Conservation (phyloP, 805 yeast species). For the Candida taoyuanica region DNA sequence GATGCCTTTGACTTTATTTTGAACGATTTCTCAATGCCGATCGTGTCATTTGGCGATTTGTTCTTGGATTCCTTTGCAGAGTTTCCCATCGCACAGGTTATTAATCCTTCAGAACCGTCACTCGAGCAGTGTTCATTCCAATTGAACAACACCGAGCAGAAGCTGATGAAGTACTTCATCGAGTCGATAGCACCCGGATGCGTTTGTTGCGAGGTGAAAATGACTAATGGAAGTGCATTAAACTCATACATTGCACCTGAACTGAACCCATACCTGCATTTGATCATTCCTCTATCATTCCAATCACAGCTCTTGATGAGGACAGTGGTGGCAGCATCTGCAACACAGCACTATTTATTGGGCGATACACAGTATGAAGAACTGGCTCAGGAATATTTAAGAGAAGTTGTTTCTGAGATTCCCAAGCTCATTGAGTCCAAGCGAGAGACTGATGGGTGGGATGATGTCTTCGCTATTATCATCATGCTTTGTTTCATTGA, state of each 20-base stretch:
- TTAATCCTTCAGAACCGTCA: slow-evolving; percentile 15
- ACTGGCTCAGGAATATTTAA: slow-evolving; percentile 27
- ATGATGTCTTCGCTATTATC: slow-evolving; percentile 36
- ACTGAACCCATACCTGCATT: slow-evolving; percentile 34
- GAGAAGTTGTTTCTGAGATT: slow-evolving; percentile 28
- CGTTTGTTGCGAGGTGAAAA: slow-evolving; percentile 33
- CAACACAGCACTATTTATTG: slow-evolving; percentile 31
- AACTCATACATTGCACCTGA: slow-evolving; percentile 25
- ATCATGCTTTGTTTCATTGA: slow-evolving; percentile 38
- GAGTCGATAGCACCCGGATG: slow-evolving; percentile 35
- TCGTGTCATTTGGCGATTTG: slow-evolving; percentile 18
- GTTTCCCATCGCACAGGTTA: slow-evolving; percentile 16
- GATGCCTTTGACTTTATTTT: slow-evolving; percentile 20
- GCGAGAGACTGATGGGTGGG: slow-evolving; percentile 31
- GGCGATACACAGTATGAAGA: slow-evolving; percentile 28
- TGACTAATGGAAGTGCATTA: slow-evolving; percentile 10
- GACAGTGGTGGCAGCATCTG: slow-evolving; percentile 34
- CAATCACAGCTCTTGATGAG: slow-evolving; percentile 32
- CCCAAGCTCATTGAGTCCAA: slow-evolving; percentile 30
- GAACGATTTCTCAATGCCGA: slow-evolving; percentile 9
- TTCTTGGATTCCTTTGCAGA: slow-evolving; percentile 22
- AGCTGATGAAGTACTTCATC: slow-evolving; percentile 31
- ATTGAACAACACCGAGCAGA: slow-evolving; percentile 14
- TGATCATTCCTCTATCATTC: slow-evolving; percentile 35
- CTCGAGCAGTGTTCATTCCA: slow-evolving; percentile 14